Evolutionary conservation across 495 filamentous ascomycete species (phyloP), one percentile per base, ranked within the genome.

Genomic region (Talaromyces trachyspermus): DNA sequence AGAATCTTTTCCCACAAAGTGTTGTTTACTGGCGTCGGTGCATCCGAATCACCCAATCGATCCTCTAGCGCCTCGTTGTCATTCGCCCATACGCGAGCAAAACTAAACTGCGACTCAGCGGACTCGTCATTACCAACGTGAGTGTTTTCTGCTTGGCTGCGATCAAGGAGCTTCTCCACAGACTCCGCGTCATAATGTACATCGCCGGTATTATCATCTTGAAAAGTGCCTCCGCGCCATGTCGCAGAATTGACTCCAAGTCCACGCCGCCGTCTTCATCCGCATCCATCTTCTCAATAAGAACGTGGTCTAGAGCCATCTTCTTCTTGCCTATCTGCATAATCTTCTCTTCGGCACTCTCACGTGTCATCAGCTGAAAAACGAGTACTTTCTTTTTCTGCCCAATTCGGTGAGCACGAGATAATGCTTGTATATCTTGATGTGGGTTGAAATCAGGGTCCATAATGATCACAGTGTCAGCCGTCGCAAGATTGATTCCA

Each of bases 391-490:
- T 95, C 54, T 95, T 91, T 57, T 86, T 84, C 61, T 99, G 92
- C 0, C 92, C 92, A 46, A 99, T 96, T 24, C 92, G 81, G 62
- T 99, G 92, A 18, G 91, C 94, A 50, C 92, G 83, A 6, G 89
- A 95, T 4, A 97, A 67, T 0, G 92, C 92, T 63, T 99, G 92
- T 51, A 97, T 88, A 57, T 99, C 92, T 61, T 97, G 92, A 55
- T 97, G 92, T 0, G 92, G 92, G 53, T 99, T 99, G 69, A 95
- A 97, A 56, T 99, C 92, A 0, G 92, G 94, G 57, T 99, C 92
- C 53, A 96, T 81, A 40, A 99, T 95, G 45, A 99, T 96, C 51
- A 99, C 92, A 0, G 94, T 99, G 56, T 99, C 92, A 2, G 92
- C 92, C 23, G 88, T 95, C 0, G 94, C 92, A 38, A 99, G 77